Base-by-base conservation (phyloP, 257 asterid species). In the Solanum lycopersicoides region DNA sequence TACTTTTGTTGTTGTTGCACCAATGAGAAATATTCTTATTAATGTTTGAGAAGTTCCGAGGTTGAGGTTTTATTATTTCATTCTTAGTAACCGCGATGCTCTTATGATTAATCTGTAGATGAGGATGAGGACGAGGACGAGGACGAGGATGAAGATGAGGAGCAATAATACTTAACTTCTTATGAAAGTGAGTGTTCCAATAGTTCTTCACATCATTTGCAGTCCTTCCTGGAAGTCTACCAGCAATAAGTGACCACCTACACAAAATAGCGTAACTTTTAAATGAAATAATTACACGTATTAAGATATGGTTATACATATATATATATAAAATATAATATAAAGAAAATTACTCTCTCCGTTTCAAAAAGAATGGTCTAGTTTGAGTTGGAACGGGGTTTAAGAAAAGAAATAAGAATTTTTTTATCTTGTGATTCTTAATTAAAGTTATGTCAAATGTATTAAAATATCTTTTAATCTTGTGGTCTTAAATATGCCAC, bases 161-260 rank as follows among this genome's bases (percentile, higher is more conserved):
- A 69, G 12, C 34, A 65, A 37, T 13, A 83, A 14, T 28, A 44
- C 15, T 59, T 35, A 37, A 42, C 66, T 74, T 89, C 65, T 60
- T 88, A 60, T 73, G 69, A 3, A 74, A 56, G 44, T 71, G 90
- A 1, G 85, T 87, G 68, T 90, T 90, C 92, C 92, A 90, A 20
- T 88, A 89, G 56, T 90, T 90, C n/a, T 90, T 90, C 35, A 90
- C 89, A 35, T 90, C 89, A 21, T 90, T 90, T 4, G 90, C 87
- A 0, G 92, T 90, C 65, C 92, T 89, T 65, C 91, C 90, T 0
- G 91, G 90, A 14, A 88, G 84, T 80, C 91, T 82, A 37, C 92
- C 92, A 59, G 90, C 89, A 74, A 90, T 88, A 47, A 90, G 63
- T n/a, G 91, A 85, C 91, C 91, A 90, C 44, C 91, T 90, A 85